Base-by-base conservation (phyloP, 2,329 filamentous ascomycete genomes). In the Delphinella strobiligena region DNA sequence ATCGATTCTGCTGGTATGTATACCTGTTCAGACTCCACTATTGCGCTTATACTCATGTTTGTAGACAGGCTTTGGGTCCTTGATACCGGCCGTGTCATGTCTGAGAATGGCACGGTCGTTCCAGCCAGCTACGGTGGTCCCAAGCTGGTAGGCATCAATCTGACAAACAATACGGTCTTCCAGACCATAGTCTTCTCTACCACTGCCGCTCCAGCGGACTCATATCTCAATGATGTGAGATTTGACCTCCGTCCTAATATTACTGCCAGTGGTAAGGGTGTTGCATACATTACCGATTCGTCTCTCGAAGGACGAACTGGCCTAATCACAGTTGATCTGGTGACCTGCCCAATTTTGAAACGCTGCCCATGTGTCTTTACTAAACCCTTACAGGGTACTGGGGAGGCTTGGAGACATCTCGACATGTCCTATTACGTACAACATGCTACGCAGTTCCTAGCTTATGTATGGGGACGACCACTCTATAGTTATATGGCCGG, bases 251-350 rank as follows among this genome's bases (percentile, higher is more conserved):
- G 62, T 11, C 37, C 62, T 2, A 49, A 51, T 14, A 24, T 67
- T 5, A 64, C 64, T 0, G 44, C 53, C 11, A 58, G 59, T 2
- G 67, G 67, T 3, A 46, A 62, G 19, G 69, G 69, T 14, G 49
- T 72, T 11, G 68, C 67, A 0, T 74, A 74, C 50, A 71, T 73
- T 48, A 72, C 68, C 17, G 70, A 74, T 47, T 66, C 61, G 24
- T 64, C 59, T 34, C 49, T 51, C 33, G 65, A 69, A 50, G 68
- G 69, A 29, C 62, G 63, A 27, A 71, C 67, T 39, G 69, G 62
- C 3, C 62, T 72, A 39, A 55, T 72, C 37, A 54, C 68, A 11
- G 69, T 67, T 22, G 69, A 73, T 42, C 62, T 72, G 5, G n/a
- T n/a, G n/a, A n/a, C n/a, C n/a, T n/a, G n/a, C n/a, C n/a, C n/a